Base-by-base conservation (phyloP, 2,329 filamentous ascomycete species). In the Apiospora pterosperma region DNA sequence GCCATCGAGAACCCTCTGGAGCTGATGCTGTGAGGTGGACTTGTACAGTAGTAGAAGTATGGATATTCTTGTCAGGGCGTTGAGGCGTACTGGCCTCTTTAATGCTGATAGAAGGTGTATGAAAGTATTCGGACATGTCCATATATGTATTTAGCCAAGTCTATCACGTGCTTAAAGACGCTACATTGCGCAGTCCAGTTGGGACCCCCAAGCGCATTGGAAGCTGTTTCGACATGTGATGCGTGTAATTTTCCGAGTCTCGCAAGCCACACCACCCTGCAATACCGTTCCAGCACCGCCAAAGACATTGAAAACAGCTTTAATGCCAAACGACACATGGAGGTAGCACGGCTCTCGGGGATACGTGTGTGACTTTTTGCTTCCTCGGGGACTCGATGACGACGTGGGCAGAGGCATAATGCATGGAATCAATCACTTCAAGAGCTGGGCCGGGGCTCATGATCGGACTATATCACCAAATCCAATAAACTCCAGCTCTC, bases 1-100 rank as follows among this genome's bases (percentile, higher is more conserved):
- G 92, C 93, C 62, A 84, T 99, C 67, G 96, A 99, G 89, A 97
- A 97, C 87, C 96, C 96, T 71, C 86, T 99, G 72, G 92, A 97
- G 84, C 86, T 99, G 72, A 85, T 99, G 79, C 86, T 99, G 80
- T 99, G 90, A 48, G 58, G 23, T 38, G 58, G 58, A n/a, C 28
- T 34, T 61, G 36, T 31, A 36, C 11, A 31, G 31, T 62, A 31
- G 28, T 55, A 62, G 16, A 36, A 62, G 28, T 28, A 19, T 36
- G 59, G 21, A 61, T 42, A 39, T 61, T 5, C 25, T 42, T 39
- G 36, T 42, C 55, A 34, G 60, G 60, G 60, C 60, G 60, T 62
- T 62, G 60, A 48, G 60, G 60, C 41, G 60, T 48, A 48, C 60
- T 36, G 60, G 41, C 60, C 59, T 61, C 59, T 39, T 38, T 42